phyloP scores from a whole-genome alignment of 495 filamentous ascomycete species.

The Viridothelium virens region DNA sequence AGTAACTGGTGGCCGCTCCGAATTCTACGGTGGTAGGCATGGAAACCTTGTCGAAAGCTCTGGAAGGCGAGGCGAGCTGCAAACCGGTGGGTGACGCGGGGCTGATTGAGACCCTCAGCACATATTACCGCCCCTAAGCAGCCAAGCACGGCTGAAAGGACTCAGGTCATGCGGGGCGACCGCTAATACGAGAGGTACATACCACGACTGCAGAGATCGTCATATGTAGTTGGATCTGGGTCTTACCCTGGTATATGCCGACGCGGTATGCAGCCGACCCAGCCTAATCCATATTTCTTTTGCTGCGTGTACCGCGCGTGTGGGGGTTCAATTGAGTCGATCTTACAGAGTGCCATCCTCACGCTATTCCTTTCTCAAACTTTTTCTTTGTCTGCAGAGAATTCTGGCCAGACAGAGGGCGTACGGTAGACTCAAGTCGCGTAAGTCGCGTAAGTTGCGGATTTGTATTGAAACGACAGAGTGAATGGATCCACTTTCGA shows the following conservation, averaged over 20 bases:
- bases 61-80: neutral
- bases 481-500: no score
- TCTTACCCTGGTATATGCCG: neutral
- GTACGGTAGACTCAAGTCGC: no score
- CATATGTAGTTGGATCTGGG: neutral
- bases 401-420: no score
- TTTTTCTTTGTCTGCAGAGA: no score
- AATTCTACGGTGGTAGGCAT: neutral
- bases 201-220: neutral
- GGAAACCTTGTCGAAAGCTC: neutral
- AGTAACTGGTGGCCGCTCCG: neutral
- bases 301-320: neutral
- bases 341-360: no score
- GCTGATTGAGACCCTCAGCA: neutral
- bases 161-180: neutral
- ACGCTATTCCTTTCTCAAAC: no score
- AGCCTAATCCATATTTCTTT: neutral
- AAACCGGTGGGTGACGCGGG: neutral
- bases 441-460: no score
- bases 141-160: neutral
- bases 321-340: neutral
- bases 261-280: neutral
- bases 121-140: neutral
- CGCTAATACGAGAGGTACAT: neutral
- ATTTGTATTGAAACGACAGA: no score